These are phyloP conservation scores for Biscogniauxia sp. DNA, from an alignment of 2,329 filamentous ascomycete genomes.

Conservation along the genomic window DNA sequence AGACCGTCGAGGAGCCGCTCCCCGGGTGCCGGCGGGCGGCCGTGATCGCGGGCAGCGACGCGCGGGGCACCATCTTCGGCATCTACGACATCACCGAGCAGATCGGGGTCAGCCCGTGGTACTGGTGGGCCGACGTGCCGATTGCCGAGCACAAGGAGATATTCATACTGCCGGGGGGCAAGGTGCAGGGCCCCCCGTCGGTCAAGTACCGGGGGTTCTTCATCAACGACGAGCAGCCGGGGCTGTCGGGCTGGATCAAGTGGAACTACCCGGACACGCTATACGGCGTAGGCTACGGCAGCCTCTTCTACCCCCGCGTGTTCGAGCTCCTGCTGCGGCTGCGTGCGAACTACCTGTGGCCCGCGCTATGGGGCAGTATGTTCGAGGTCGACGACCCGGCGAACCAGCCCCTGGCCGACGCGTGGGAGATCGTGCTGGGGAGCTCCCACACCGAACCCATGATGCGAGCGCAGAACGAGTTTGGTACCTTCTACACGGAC, in stretches of 20 bases:
- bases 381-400: constrained; percentile 69
- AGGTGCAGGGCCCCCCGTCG: constrained; percentile 57
- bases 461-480: constrained; percentile 60
- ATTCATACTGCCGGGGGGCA: constrained; percentile 52
- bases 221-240: constrained; percentile 68
- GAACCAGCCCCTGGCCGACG: constrained; percentile 68
- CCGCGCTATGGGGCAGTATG: constrained; percentile 67
- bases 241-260: constrained; percentile 63
- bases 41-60: constrained; percentile 66
- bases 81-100: constrained; percentile 71
- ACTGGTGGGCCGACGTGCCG: constrained; percentile 66
- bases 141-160: constrained; percentile 50
- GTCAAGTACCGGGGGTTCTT: constrained; percentile 70
- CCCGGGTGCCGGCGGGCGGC: constrained; percentile 56
- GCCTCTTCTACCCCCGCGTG: constrained; percentile 66
- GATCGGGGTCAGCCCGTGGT: constrained; percentile 70
- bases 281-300: constrained; percentile 49
- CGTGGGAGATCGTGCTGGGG: constrained; percentile 71
- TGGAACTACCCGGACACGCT: constrained; percentile 41
- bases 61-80: constrained; percentile 59
- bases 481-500: constrained; percentile 45
- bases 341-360: constrained; percentile 74
- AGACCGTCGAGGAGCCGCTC: constrained; percentile 56
- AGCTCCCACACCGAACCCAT: constrained; percentile 74
- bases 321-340: constrained; percentile 70